Base-by-base conservation (phyloP, 2,329 filamentous ascomycete genomes). In the Trichoderma koningiopsis region DNA sequence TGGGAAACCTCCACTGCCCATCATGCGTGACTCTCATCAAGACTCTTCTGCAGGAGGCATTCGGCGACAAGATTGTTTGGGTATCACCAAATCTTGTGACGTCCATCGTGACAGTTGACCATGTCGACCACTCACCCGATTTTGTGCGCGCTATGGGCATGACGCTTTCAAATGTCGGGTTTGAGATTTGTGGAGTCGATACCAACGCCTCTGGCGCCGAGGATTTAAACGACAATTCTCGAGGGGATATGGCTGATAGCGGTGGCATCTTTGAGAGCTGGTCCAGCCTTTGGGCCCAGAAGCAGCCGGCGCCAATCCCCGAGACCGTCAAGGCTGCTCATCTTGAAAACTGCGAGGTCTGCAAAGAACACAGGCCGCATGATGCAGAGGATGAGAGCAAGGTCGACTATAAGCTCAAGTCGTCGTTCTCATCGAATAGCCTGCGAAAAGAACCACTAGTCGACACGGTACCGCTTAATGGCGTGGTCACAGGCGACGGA, bases 1-100 rank as follows among this genome's bases (percentile, higher is more conserved):
- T 94, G 73, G 87, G 85, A 71, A 93, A 94, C 78, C 84, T 94
- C n/a, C 91, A 94, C 79, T 93, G 91, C 80, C 89, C 91, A 16
- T 91, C 90, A 70, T 94, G 91, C 77, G 88, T 92, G 61, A 85
- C 87, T 43, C 84, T 85, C 73, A 92, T 94, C 75, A 84, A 88
- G 75, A 81, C 85, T 66, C 83, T 86, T 70, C 80, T 93, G 70
- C 82, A 77, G 70, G 83, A 82, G 56, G 77, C 78, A 24, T 86
- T 80, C 73, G 75, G 73, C 65, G 78, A 75, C 80, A 86, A 76
- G 75, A 81, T 82, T 81, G 82, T 75, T 67, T 88, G 87, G 81
- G 86, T 92, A 35, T 90, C 89, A 71, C 87, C 90, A 70, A 92
- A 91, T 72, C 87, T 93, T 71, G 86, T 93, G 74, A 90, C 89